Evolutionary conservation across 352 stramenopile species (phyloP), one percentile per base, ranked within the genome.

Genomic region (Thraustochytrium sp.): DNA sequence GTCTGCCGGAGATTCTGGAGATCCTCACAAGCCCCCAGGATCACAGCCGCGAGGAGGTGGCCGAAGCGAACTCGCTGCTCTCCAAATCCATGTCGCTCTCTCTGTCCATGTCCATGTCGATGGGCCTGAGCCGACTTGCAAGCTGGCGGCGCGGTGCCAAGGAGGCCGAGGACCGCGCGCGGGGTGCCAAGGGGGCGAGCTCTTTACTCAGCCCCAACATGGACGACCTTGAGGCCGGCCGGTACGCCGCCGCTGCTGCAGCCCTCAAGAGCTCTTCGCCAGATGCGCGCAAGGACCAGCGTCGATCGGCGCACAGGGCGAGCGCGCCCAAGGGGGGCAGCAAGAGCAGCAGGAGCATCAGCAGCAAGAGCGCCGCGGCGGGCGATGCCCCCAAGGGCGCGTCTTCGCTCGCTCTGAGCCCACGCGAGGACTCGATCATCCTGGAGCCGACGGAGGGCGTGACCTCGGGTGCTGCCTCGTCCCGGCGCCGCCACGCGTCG

Each of bases 61-160:
- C 51, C 21, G n/a, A 72, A 16, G 59, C 42, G 26, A 11, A 16
- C 59, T 72, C 59, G 26, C 26, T 72, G 59, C 9, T 72, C 11
- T 72, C 59, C 13, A 55, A 44, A 26, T 72, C 59, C 23, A 72
- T 72, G 59, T 72, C 59, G 16, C 36, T 72, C 13, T 72, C 59
- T 31, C 42, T 72, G 59, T 72, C 59, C 40, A 72, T 44, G 40
- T 72, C 59, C 1, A 72, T 72, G 59, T 16, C 16, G 9, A 13
- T 72, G 5, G 9, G 31, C 40, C 36, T 72, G 42, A 72, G 59
- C 59, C 59, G 59, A 11, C 59, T 72, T 21, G 9, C 59, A 11
- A 46, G 26, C 59, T 72, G 59, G 59, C 36, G 59, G 21, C 59
- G 26, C 21, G 40, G 59, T 55, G 9, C 11, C 8, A 4, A 2